Percentiles rank a stretch among this genome's conserved stretches.
These are phyloP conservation scores for Pseudogymnoascus sp. DNA, from an alignment of 2,329 filamentous ascomycete species.

Conservation along the genomic window DNA sequence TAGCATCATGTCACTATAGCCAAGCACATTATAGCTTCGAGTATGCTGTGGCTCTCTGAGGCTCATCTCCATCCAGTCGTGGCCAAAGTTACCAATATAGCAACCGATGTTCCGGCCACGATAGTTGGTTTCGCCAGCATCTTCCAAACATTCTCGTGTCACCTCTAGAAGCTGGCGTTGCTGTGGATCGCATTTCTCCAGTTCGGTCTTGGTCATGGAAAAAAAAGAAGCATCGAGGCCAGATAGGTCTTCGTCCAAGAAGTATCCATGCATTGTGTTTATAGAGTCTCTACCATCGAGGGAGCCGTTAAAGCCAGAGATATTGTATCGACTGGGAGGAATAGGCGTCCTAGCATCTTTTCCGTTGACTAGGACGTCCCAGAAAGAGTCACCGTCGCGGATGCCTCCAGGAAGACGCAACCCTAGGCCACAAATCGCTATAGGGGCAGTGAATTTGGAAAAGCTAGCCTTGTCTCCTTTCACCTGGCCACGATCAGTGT, in stretches of 20 bases:
- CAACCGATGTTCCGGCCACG: neutral
- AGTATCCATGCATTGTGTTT: conserved; percentile 11
- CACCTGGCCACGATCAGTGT: no score
- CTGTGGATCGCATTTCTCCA: conserved; percentile 26
- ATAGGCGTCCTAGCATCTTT: conserved; percentile 12
- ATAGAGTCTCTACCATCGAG: neutral
- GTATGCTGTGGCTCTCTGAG: no score
- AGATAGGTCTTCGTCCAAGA: conserved; percentile 11
- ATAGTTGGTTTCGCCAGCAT: conserved; percentile 15
- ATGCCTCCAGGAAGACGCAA: conserved; percentile 27
- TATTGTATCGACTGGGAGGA: conserved; percentile 19
- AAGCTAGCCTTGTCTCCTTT: no score
- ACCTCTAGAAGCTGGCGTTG: conserved; percentile 23
- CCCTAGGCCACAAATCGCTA: no score
- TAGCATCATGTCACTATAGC: conserved; percentile 11
- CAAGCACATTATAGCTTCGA: no score
- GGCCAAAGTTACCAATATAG: neutral
- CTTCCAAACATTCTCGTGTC: conserved; percentile 24
- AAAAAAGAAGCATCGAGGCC: conserved; percentile 21
- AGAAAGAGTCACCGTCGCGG: conserved; percentile 28
- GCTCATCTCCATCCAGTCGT: no score
- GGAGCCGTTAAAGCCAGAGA: conserved; percentile 14
- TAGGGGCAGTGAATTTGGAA: no score
- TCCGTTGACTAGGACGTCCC: conserved; percentile 19
- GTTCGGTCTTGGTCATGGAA: conserved; percentile 13